Conservation (phyloP, 768 basidiomycete genomes). For the Clavaria fumosa region DNA sequence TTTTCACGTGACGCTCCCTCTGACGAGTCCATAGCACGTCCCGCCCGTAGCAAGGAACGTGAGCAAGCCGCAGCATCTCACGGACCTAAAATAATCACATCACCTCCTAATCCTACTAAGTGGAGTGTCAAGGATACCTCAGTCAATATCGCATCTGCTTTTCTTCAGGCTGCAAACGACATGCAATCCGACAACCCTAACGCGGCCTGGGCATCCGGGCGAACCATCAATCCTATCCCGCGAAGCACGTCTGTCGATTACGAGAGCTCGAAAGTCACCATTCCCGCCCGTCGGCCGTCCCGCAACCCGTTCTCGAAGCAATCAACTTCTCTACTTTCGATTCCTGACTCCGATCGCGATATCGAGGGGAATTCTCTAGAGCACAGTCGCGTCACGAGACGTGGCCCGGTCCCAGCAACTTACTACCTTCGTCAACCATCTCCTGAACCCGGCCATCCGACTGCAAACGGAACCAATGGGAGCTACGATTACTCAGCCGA, state of each 20-base stretch:
- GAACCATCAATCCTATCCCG: conserved; percentile 33
- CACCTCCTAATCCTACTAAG: conserved; percentile 45
- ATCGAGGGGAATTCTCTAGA: conserved; percentile 55
- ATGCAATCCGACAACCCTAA: conserved; percentile 35
- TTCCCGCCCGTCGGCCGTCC: conserved; percentile 39
- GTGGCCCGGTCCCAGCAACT: conserved; percentile 36
- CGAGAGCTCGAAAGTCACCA: conserved; percentile 46
- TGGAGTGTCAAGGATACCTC: conserved; percentile 72
- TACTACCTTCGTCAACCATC: conserved; percentile 54
- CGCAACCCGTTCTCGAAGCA: conserved; percentile 42
- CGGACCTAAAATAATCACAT: conserved; percentile 28
- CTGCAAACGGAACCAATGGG: conserved; percentile 20
- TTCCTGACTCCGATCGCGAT: conserved; percentile 60
- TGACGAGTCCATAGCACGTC: conserved; percentile 24
- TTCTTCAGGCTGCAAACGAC: conserved; percentile 47
- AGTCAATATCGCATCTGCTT: conserved; percentile 74
- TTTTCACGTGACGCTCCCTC: conserved; percentile 29
- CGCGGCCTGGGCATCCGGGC: conserved; percentile 49
- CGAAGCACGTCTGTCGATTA: conserved; percentile 73
- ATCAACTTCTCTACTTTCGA: conserved; percentile 34
- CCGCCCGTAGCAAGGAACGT: conserved; percentile 29
- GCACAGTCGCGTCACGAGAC: conserved; percentile 39
- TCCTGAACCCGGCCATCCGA: conserved; percentile 33
- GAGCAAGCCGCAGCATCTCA: conserved; percentile 24
- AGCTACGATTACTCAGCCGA: conserved; percentile 74